A percentile compares a stretch with the other conserved stretches of the same genome.
These are phyloP conservation scores for Aspergillus sp. DNA, from an alignment of 2,329 filamentous ascomycete species.

Conservation along the genomic window DNA sequence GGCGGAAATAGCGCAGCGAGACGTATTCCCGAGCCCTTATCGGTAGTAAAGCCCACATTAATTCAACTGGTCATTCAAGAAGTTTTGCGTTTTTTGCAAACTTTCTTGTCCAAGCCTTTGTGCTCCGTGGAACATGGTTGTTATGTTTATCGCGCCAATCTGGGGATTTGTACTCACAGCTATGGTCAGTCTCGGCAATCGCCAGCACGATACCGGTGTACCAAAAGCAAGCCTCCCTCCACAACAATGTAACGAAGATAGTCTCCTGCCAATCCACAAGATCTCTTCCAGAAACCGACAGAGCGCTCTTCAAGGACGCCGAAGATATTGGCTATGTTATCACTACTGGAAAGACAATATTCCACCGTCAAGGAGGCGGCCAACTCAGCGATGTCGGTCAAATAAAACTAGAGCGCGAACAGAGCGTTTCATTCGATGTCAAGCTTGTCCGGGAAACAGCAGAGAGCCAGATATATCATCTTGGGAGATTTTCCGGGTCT, in stretches of 20 bases:
- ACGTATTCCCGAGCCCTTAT: no score
- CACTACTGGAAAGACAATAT: slow-evolving; percentile 19
- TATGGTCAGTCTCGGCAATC: no score
- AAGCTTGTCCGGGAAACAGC: slow-evolving; percentile 19
- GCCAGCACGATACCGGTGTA: slow-evolving; percentile 13
- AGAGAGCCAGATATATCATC: slow-evolving; percentile 20
- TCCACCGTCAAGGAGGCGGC: slow-evolving; percentile 23
- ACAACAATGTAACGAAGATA: slow-evolving; percentile 14
- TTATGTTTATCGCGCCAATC: no score
- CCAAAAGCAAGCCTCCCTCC: slow-evolving; percentile 17
- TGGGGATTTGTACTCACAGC: no score
- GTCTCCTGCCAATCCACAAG: slow-evolving; percentile 14
- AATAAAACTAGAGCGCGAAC: slow-evolving; percentile 2
- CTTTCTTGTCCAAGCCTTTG: no score
- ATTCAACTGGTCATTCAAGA: no score
- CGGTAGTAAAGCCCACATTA: no score
- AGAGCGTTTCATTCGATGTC: slow-evolving; percentile 13
- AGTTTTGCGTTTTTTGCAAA: no score
- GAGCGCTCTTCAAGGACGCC: slow-evolving; percentile 14
- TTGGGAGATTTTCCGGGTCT: slow-evolving; percentile 8
- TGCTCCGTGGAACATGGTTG: no score
- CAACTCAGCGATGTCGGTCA: slow-evolving; percentile 22
- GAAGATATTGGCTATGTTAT: slow-evolving; percentile 13
- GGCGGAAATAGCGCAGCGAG: no score
- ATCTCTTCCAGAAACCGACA: slow-evolving; percentile 15